phyloP scores from a whole-genome alignment of 768 basidiomycete species.

The Hebeloma cylindrosporum region DNA sequence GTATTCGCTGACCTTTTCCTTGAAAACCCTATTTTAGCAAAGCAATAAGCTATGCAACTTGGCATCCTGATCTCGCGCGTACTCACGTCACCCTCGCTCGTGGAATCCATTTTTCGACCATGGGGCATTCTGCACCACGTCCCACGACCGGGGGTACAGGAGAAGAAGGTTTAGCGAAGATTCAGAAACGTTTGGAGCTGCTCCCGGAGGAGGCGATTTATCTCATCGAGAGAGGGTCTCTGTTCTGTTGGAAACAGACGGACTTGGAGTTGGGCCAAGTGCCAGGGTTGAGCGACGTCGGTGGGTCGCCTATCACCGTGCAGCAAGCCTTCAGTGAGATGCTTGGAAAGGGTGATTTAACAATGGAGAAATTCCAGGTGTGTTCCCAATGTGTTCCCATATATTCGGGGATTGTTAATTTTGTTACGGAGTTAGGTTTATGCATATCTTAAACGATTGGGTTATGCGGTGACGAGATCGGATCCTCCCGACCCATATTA shows the following conservation, averaged over 20 bases:
- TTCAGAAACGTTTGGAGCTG: slow-evolving; percentile 72
- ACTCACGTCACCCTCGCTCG: slow-evolving; percentile 70
- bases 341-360: slow-evolving; percentile 76
- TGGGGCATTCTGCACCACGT: slow-evolving; percentile 79
- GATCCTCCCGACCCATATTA: slow-evolving; percentile 57
- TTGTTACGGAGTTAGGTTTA: slow-evolving; percentile 64
- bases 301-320: slow-evolving; percentile 81
- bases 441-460: slow-evolving; percentile 87
- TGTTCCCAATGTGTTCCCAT: not conserved
- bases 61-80: slow-evolving; percentile 66
- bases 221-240: slow-evolving; percentile 84
- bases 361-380: slow-evolving; percentile 89
- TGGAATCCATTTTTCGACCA: slow-evolving; percentile 78
- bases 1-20: slow-evolving; percentile 4
- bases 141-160: slow-evolving; percentile 28
- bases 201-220: slow-evolving; percentile 96
- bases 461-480: slow-evolving; percentile 85
- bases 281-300: slow-evolving; percentile 38
- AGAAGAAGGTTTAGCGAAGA: slow-evolving; percentile 39
- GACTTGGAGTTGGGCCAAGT: slow-evolving; percentile 31
- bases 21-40: slow-evolving; percentile 48
- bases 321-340: slow-evolving; percentile 88
- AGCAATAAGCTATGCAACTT: slow-evolving; percentile 75
- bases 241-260: slow-evolving; percentile 77
- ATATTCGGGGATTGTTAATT: not conserved